Conservation (phyloP, 2,329 filamentous ascomycete genomes). For the Rutstroemia sp. region DNA sequence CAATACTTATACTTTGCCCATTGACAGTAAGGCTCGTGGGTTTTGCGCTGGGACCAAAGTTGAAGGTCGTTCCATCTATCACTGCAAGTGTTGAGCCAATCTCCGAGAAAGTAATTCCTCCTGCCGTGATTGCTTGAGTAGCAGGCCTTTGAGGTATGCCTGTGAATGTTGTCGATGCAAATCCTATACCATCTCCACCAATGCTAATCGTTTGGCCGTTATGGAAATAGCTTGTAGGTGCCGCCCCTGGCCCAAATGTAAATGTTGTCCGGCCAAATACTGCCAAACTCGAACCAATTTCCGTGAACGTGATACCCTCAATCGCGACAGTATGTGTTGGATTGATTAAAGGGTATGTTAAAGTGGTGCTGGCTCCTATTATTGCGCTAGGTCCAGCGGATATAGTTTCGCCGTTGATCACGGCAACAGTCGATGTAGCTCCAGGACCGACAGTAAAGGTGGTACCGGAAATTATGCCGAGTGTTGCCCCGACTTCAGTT, state of each 20-base stretch:
- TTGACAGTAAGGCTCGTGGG: conserved; percentile 16
- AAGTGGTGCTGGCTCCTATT: conserved; percentile 14
- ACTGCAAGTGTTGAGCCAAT: conserved; percentile 18
- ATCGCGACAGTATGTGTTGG: conserved; percentile 18
- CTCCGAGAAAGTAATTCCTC: conserved; percentile 21
- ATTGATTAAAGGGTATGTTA: conserved; percentile 19
- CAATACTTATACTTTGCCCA: conserved; percentile 23
- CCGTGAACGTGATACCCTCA: conserved; percentile 21
- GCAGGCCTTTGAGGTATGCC: conserved; percentile 16
- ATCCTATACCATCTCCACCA: conserved; percentile 38
- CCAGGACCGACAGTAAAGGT: conserved; percentile 46
- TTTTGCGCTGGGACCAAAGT: conserved; percentile 15
- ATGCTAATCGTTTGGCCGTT: conserved; percentile 45
- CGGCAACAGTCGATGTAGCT: conserved; percentile 36
- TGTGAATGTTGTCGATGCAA: conserved; percentile 14
- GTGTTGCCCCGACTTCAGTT: conserved; percentile 22
- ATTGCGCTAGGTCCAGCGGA: conserved; percentile 45
- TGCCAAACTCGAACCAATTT: conserved; percentile 29
- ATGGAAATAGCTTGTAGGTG: conserved; percentile 38
- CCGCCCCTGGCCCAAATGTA: conserved; percentile 40
- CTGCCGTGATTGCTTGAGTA: conserved; percentile 18
- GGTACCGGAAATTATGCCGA: conserved; percentile 41
- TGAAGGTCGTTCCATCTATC: conserved; percentile 23
- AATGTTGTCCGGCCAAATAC: conserved; percentile 45
- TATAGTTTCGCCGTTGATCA: conserved; percentile 43